Percentiles rank a stretch among this genome's conserved stretches.
These are phyloP conservation scores for Xanthoconium purpureum DNA, from an alignment of 768 basidiomycete genomes.

Conservation along the genomic window DNA sequence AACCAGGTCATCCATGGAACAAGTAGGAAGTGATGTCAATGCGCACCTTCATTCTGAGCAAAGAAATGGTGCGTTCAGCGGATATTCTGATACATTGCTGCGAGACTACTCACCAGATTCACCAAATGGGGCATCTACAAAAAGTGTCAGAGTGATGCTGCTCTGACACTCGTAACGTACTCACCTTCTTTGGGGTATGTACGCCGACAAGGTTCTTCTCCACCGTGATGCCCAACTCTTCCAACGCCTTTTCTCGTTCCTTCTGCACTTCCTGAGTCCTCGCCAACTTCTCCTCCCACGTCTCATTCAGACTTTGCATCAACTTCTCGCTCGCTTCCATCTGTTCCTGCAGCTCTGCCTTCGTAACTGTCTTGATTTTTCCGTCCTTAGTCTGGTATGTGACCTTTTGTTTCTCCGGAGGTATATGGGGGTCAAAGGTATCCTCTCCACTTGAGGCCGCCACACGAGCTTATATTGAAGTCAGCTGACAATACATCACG, in stretches of 20 bases:
- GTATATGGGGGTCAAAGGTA: conserved; percentile 81
- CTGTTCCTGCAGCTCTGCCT: conserved; percentile 96
- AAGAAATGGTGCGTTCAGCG: conserved; percentile 16
- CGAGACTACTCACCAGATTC: conserved; percentile 67
- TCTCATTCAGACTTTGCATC: conserved; percentile 90
- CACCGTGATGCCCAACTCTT: conserved; percentile 96
- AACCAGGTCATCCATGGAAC: conserved; percentile 9
- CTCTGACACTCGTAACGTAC: conserved; percentile 3
- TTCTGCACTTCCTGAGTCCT: conserved; percentile 94
- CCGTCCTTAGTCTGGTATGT: conserved; percentile 93
- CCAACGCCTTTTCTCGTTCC: conserved; percentile 95
- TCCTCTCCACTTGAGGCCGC: conserved; percentile 66
- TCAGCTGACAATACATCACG: conserved; percentile 4
- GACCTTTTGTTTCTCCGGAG: conserved; percentile 93
- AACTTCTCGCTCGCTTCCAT: conserved; percentile 93
- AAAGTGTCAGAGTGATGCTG: conserved; percentile 9
- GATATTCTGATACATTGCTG: background rate
- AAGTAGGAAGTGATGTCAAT: background rate
- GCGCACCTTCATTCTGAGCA: conserved; percentile 67
- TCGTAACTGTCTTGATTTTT: conserved; percentile 90
- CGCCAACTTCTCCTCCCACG: conserved; percentile 92
- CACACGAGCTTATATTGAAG: conserved; percentile 60
- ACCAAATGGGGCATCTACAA: conserved; percentile 88
- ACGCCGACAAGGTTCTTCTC: conserved; percentile 97
- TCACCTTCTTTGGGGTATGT: conserved; percentile 92